Evolutionary conservation across 2,329 filamentous ascomycete genomes (phyloP).

Genomic region (Colletotrichum eleusines): DNA sequence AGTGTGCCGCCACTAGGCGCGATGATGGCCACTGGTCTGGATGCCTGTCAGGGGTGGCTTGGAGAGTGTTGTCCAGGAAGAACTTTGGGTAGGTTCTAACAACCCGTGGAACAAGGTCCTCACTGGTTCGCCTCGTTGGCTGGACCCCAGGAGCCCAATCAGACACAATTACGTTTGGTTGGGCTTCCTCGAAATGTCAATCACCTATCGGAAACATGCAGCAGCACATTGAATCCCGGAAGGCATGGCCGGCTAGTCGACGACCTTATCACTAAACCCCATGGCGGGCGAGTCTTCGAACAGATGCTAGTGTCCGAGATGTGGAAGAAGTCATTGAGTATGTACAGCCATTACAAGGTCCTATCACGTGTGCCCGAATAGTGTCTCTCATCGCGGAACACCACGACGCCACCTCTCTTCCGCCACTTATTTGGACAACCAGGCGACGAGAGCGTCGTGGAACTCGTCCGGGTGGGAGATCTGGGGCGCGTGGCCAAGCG

Average conservation of each 20-base stretch:
- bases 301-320: not conserved
- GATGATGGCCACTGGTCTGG: not conserved
- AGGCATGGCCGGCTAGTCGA: not conserved
- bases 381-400: not conserved
- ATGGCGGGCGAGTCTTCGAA: not conserved
- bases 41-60: too few species aligned
- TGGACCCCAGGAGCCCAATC: not conserved
- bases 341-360: constrained; percentile 12
- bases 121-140: not conserved
- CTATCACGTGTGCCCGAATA: not conserved
- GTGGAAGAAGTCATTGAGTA: constrained; percentile 7
- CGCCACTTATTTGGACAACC: constrained; percentile 50
- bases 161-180: not conserved
- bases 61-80: not conserved
- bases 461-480: constrained; percentile 63
- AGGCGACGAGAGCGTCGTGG: constrained; percentile 59
- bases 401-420: too few species aligned
- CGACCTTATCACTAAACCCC: not conserved
- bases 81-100: too few species aligned
- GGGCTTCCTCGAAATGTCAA: not conserved
- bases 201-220: not conserved
- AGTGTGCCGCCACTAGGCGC: not conserved
- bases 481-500: constrained; percentile 65
- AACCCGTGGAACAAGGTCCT: not conserved
- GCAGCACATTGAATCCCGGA: not conserved